phyloP scores from a whole-genome alignment of 2,329 filamentous ascomycete species.

The Alternaria hordeiaustralica region DNA sequence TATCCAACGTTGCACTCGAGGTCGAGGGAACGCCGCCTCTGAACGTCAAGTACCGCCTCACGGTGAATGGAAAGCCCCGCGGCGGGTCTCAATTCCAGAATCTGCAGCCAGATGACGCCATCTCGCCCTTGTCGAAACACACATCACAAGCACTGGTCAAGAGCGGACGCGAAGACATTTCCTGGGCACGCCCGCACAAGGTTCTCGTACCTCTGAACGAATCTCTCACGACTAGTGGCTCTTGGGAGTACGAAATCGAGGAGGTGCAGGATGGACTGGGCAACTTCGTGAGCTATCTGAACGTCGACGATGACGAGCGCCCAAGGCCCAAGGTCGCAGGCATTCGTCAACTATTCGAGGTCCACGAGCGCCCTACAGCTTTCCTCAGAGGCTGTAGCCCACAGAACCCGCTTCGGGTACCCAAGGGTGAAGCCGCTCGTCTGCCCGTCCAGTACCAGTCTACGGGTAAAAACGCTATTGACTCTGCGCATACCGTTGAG shows the following conservation, averaged over 20 bases:
- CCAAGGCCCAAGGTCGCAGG: constrained; percentile 65
- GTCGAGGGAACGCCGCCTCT: constrained; percentile 89
- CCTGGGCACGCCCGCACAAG: constrained; percentile 79
- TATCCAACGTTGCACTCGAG: constrained; percentile 83
- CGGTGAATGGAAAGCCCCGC: constrained; percentile 81
- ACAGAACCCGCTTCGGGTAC: constrained; percentile 80
- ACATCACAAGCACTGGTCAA: constrained; percentile 64
- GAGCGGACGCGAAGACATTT: constrained; percentile 68
- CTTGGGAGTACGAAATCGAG: constrained; percentile 89
- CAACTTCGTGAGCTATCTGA: constrained; percentile 79
- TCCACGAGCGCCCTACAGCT: constrained; percentile 83
- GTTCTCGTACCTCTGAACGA: constrained; percentile 89
- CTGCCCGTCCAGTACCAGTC: constrained; percentile 76
- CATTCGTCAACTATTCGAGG: constrained; percentile 78
- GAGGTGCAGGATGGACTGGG: constrained; percentile 91
- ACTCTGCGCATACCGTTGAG: constrained; percentile 73
- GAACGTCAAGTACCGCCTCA: constrained; percentile 89
- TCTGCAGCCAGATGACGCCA: constrained; percentile 85
- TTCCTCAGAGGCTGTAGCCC: constrained; percentile 77
- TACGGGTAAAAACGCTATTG: constrained; percentile 62
- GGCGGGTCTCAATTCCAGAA: constrained; percentile 86
- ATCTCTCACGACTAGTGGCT: constrained; percentile 77
- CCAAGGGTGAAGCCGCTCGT: constrained; percentile 70
- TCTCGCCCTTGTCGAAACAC: constrained; percentile 74
- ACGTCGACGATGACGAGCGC: constrained; percentile 68